phyloP scores from a whole-genome alignment of 2,329 filamentous ascomycete genomes.

The Pseudogymnoascus sp. region DNA sequence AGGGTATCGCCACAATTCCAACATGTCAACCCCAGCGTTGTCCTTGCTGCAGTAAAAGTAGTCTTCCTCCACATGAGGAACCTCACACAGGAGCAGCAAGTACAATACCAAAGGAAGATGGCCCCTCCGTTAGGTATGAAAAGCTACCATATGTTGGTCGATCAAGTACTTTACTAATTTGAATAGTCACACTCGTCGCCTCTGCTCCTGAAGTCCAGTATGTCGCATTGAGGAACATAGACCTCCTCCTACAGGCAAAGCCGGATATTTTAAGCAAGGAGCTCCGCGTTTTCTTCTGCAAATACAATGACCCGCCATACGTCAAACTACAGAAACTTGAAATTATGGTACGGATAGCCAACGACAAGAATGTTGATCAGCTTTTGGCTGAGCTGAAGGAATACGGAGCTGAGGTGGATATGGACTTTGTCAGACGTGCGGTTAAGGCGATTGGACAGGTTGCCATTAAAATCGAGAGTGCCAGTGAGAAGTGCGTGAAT shows the following conservation, averaged over 20 bases:
- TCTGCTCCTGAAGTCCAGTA: slow-evolving; percentile 97
- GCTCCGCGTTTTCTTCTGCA: slow-evolving; percentile 97
- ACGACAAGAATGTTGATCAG: slow-evolving; percentile 93
- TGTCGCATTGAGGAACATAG: slow-evolving; percentile 91
- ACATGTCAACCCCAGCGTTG: slow-evolving; percentile 94
- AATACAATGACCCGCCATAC: slow-evolving; percentile 97
- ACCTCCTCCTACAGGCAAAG: slow-evolving; percentile 89
- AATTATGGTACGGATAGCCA: slow-evolving; percentile 98
- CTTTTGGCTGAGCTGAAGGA: slow-evolving; percentile 91
- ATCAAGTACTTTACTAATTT: slow-evolving; percentile 7
- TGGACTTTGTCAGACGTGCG: slow-evolving; percentile 93
- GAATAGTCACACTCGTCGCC: slow-evolving; percentile 80
- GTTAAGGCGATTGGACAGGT: slow-evolving; percentile 96
- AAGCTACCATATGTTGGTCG: slow-evolving; percentile 7
- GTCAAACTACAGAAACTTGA: slow-evolving; percentile 96
- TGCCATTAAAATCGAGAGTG: slow-evolving; percentile 94
- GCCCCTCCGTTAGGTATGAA: slow-evolving; percentile 76
- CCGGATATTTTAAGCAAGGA: slow-evolving; percentile 96
- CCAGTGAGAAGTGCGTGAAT: slow-evolving; percentile 92
- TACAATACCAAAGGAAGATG: slow-evolving; percentile 96
- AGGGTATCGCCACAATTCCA: slow-evolving; percentile 94
- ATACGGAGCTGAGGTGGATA: slow-evolving; percentile 95
- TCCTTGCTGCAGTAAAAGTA: slow-evolving; percentile 93
- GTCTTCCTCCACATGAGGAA: slow-evolving; percentile 95
- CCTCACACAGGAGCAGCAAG: slow-evolving; percentile 67